Base-by-base conservation (phyloP, 148 eudicot species). In the Hydrangea macrophylla region DNA sequence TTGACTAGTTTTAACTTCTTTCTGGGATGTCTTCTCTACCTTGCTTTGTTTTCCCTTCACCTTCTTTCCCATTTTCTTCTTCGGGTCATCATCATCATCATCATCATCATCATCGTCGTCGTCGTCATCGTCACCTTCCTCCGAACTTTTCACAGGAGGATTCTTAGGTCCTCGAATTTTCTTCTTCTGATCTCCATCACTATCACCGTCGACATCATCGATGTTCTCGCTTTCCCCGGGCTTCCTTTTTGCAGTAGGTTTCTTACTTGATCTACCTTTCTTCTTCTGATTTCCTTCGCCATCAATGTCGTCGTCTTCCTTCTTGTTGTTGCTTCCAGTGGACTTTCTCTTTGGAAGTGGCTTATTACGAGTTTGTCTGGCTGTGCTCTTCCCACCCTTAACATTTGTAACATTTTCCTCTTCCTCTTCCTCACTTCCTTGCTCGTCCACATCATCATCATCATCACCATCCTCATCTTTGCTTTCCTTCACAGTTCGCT, bases 211-310 rank as follows among this genome's bases (percentile, higher is more conserved):
- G 53, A 15, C n/a, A 48, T 48, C 17, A 22, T 48, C 53, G 5
- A 15, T 48, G 53, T 5, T 22, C 15, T 35, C 8, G 39, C 53
- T 48, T 37, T 26, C 32, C 72, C 69, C 71, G 23, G 88, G 56
- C 42, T 83, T 81, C 70, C 77, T 69, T 69, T 84, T 78, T 13
- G 65, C 74, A 55, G 82, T 50, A 65, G 81, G 78, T 36, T 69
- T 78, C 58, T 73, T 75, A 40, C 75, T 73, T 44, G 70, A 71
- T 74, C 58, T 74, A 25, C 53, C 60, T 74, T 64, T 79, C 83
- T 72, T 81, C 65, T 24, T 55, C 37, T 39, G 44, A 26, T 17
- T 61, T 57, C 58, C 60, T 25, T 58, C 57, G 9, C 51, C 64
- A 7, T 28, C 51, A 18, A n/a, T 58, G 4, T 67, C 60, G n/a